These are phyloP conservation scores for Aspergillus ruber DNA, from an alignment of 2,329 filamentous ascomycete genomes.

Conservation along the genomic window DNA sequence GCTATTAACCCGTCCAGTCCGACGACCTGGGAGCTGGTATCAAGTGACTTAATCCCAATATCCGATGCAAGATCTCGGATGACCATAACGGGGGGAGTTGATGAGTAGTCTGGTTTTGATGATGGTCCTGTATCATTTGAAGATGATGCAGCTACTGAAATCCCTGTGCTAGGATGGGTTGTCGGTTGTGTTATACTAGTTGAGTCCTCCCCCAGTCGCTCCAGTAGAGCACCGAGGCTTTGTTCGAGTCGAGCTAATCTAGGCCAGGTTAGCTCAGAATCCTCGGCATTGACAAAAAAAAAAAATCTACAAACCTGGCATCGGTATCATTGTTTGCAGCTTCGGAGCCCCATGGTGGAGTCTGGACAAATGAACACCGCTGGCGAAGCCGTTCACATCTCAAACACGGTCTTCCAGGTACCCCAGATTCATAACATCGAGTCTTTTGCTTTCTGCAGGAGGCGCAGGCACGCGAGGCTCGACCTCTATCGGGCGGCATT, in stretches of 20 bases:
- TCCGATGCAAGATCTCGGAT: conserved; percentile 5
- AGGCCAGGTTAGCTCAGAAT: background rate
- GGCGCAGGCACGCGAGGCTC: conserved; percentile 30
- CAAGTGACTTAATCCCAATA: conserved; percentile 1
- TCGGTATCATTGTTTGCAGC: background rate
- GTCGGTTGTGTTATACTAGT: background rate
- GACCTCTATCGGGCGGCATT: conserved; percentile 8
- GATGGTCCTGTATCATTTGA: background rate
- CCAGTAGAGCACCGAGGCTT: background rate
- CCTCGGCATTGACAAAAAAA: background rate
- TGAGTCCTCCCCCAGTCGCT: background rate
- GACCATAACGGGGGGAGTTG: conserved; percentile 3
- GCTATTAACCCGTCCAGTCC: conserved; percentile 14
- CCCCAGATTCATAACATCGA: conserved; percentile 33
- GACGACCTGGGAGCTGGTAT: conserved; percentile 5
- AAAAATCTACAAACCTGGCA: background rate
- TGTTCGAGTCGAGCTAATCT: background rate
- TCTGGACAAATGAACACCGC: conserved; percentile 24
- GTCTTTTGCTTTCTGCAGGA: conserved; percentile 38
- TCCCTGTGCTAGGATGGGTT: background rate
- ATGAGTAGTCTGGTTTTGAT: background rate
- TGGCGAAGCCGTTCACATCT: conserved; percentile 33
- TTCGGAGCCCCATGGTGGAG: background rate
- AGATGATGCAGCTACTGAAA: background rate
- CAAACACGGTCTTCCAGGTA: conserved; percentile 26